Base-by-base conservation (phyloP, 1,139 yeast species). In the Yamadazyma diddensiae region DNA sequence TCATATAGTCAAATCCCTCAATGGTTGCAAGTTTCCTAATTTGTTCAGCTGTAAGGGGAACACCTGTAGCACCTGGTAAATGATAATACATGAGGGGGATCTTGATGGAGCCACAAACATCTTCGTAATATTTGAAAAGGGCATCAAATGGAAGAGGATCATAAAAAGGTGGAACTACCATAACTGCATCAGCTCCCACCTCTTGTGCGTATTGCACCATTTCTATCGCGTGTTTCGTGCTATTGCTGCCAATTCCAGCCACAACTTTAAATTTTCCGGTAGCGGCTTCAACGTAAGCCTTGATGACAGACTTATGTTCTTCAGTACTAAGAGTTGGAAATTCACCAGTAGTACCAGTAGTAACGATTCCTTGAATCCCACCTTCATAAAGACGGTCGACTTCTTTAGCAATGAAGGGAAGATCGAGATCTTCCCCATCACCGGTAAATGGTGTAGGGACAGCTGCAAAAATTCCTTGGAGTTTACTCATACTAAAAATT, bases 261-360 rank as follows among this genome's bases (percentile, higher is more conserved):
- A 44, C 28, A 12, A 44, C 45, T 12, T 44, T 33, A 15, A 42
- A 17, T 31, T 43, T 41, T 16, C 47, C 47, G 3, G 35, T 34
- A 3, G 35, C 45, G 31, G 45, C 47, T 25, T 43, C 48, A 18
- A 44, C 37, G 15, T 44, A 44, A 21, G 46, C 37, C 24, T 43
- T 43, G 33, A 44, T 43, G 20, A 38, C 43, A 16, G 28, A 26
- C 24, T 43, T 44, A 26, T 43, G 42, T 29, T 44, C 48, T 27
- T 44, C 48, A 12, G 32, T 29, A 3, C 41, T 38, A 12, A 44
- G 38, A 9, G 48, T 36, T 18, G 48, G 43, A 22, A 44, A 43
- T 30, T 44, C 47, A n/a, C 48, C 48, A 28, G 48, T 43, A 19
- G 48, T 44, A 18, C 48, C 48, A 25, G 48, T 44, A 17, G 47